Evolutionary conservation across 2,329 filamentous ascomycete species (phyloP).

Genomic region (Chrysoporthe austroafricana): DNA sequence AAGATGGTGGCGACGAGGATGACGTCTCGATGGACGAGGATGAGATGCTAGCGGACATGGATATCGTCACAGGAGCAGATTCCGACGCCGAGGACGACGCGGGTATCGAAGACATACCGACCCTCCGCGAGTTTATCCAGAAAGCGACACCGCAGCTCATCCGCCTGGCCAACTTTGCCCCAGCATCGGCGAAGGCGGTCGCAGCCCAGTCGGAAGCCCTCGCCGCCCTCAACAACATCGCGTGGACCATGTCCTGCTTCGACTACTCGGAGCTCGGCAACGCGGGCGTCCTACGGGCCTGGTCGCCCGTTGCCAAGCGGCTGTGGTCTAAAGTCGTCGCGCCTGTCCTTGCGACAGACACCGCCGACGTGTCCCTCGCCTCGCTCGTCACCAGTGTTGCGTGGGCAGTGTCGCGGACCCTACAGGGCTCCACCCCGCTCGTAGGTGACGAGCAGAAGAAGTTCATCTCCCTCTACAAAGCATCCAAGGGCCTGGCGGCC

Average conservation of each 20-base stretch:
- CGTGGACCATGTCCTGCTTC: slow-evolving; percentile 67
- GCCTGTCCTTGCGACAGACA: slow-evolving; percentile 63
- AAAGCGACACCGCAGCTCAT: slow-evolving; percentile 54
- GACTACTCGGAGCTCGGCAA: slow-evolving; percentile 62
- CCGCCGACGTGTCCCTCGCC: slow-evolving; percentile 64
- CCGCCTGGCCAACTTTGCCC: slow-evolving; percentile 47
- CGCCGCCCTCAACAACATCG: slow-evolving; percentile 67
- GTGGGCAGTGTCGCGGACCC: slow-evolving; percentile 65
- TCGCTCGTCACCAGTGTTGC: slow-evolving; percentile 66
- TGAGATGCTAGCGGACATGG: slow-evolving; percentile 58
- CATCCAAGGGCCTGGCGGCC: slow-evolving; percentile 48
- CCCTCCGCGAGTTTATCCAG: slow-evolving; percentile 52
- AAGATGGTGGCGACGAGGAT: slow-evolving; percentile 42
- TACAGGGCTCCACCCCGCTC: slow-evolving; percentile 54
- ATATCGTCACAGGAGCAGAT: slow-evolving; percentile 58
- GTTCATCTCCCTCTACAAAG: slow-evolving; percentile 69
- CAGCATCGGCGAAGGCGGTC: slow-evolving; percentile 46
- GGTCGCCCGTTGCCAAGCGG: slow-evolving; percentile 55
- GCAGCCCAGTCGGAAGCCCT: slow-evolving; percentile 58
- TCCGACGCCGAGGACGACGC: slow-evolving; percentile 46
- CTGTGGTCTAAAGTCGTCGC: slow-evolving; percentile 63
- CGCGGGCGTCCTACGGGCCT: slow-evolving; percentile 54
- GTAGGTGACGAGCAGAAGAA: slow-evolving; percentile 59
- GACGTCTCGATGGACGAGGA: slow-evolving; percentile 54
- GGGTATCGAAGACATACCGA: slow-evolving; percentile 56